A percentile compares a stretch with the other conserved stretches of the same genome.
These are phyloP conservation scores for Trichosporon coremiiforme DNA, from an alignment of 1,284 basidiomycete species.

Conservation along the genomic window DNA sequence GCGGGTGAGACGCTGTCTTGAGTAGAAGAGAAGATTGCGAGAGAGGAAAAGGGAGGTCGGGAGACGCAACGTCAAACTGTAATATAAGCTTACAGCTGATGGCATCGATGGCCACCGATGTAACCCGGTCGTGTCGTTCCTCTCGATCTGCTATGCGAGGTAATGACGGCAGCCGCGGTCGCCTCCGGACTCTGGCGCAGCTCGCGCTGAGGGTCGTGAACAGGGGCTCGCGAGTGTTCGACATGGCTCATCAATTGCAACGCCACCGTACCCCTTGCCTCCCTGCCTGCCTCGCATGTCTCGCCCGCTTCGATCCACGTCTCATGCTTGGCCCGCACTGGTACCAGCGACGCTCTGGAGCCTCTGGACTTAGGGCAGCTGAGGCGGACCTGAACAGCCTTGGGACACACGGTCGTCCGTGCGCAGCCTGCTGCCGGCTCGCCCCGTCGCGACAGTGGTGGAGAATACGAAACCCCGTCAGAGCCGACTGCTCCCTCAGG, in stretches of 20 bases:
- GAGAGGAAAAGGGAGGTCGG: background rate
- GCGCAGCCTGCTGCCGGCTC: slow-evolving; percentile 11
- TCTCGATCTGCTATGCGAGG: background rate
- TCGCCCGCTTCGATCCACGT: background rate
- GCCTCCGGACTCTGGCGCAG: background rate
- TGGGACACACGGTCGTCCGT: slow-evolving; percentile 11
- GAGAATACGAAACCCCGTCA: background rate
- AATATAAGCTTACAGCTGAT: slow-evolving; percentile 17
- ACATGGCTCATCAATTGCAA: slow-evolving; percentile 8
- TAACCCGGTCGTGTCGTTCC: background rate
- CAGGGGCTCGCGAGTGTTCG: background rate
- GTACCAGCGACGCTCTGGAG: background rate
- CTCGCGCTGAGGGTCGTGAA: background rate
- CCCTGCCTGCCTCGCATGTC: slow-evolving; percentile 7
- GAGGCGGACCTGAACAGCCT: background rate
- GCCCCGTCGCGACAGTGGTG: background rate
- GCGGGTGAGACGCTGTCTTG: background rate
- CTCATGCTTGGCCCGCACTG: no score
- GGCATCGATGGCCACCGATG: slow-evolving; percentile 1
- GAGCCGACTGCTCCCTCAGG: background rate
- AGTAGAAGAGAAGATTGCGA: background rate
- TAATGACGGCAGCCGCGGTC: background rate
- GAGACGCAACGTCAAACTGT: background rate
- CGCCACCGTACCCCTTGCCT: background rate
- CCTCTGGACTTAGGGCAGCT: background rate